Conservation (phyloP, 2,329 filamentous ascomycete genomes). For the Aspergillus ruber region DNA sequence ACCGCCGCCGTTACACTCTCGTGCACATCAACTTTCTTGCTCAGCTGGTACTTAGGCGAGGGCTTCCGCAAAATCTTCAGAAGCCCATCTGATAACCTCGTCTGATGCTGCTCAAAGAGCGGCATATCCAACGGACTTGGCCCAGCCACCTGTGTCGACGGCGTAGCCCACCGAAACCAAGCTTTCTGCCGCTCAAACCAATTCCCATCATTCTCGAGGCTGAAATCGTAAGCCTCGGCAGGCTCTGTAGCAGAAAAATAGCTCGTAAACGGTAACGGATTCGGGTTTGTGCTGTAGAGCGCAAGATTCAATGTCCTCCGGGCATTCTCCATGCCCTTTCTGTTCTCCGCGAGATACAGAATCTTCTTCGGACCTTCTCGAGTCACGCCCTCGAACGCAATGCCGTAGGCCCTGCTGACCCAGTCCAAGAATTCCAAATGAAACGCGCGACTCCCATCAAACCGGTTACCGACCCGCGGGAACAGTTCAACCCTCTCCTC, state of each 20-base stretch:
- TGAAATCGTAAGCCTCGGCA: constrained; percentile 20
- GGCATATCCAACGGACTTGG: constrained; percentile 13
- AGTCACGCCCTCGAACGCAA: constrained; percentile 20
- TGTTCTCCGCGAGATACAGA: constrained; percentile 28
- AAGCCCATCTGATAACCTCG: constrained; percentile 24
- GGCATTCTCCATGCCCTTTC: constrained; percentile 24
- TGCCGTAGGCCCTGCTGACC: constrained; percentile 24
- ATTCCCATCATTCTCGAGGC: constrained; percentile 16
- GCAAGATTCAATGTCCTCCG: constrained; percentile 30
- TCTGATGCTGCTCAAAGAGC: constrained; percentile 25
- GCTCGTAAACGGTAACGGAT: constrained; percentile 26
- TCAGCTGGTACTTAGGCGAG: background rate
- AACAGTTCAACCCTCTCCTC: constrained; percentile 22
- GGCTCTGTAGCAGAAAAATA: constrained; percentile 25
- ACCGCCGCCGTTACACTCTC: constrained; percentile 32
- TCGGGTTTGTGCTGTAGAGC: constrained; percentile 12
- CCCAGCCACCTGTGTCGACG: constrained; percentile 16
- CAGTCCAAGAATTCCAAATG: constrained; percentile 26
- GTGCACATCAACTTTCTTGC: constrained; percentile 9
- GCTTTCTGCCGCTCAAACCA: constrained; percentile 26
- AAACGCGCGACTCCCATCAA: constrained; percentile 13
- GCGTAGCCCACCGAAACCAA: constrained; percentile 36
- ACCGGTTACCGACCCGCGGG: constrained; percentile 6
- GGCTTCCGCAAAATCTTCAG: constrained; percentile 23
- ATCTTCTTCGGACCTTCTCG: constrained; percentile 19